A percentile compares a stretch with the other conserved stretches of the same genome.
phyloP scores from a whole-genome alignment of 2,329 filamentous ascomycete species.

The Diaporthe capsici region DNA sequence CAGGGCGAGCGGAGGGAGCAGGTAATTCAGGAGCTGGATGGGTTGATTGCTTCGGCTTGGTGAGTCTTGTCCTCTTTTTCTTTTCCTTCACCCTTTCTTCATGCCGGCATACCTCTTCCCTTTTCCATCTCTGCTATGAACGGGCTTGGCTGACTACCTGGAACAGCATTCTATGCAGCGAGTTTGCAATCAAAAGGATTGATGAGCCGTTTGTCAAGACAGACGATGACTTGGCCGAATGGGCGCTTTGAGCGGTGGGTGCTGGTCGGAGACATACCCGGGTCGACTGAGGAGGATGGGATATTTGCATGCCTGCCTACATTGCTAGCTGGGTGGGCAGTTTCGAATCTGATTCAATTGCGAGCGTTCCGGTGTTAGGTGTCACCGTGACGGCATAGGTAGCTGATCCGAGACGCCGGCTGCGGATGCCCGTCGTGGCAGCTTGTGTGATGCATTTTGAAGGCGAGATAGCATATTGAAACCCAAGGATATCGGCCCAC shows the following conservation, averaged over 20 bases:
- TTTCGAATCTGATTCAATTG: neutral
- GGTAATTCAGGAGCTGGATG: conserved; percentile 90
- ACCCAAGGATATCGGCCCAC: neutral
- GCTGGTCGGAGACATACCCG: neutral
- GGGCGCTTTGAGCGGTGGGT: conserved; percentile 66
- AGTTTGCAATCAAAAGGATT: conserved; percentile 93
- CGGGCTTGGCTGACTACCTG: neutral
- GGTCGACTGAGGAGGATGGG: neutral
- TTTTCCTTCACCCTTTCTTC: neutral
- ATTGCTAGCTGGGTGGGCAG: neutral
- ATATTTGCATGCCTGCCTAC: neutral
- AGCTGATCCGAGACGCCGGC: neutral
- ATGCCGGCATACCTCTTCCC: neutral
- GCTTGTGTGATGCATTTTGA: neutral
- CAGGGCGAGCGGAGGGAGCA: conserved; percentile 81
- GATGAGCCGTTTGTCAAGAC: conserved; percentile 90
- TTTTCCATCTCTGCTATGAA: neutral
- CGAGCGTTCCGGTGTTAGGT: neutral
- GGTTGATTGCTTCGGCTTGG: conserved; percentile 91
- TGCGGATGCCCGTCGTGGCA: neutral
- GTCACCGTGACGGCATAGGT: neutral
- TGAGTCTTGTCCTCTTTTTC: conserved; percentile 56
- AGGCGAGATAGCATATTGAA: conserved; percentile 2
- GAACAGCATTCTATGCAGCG: conserved; percentile 88
- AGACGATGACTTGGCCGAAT: conserved; percentile 83